These are phyloP conservation scores for Saussurea involucrata DNA, from an alignment of 129 eudicot genomes.

Conservation along the genomic window DNA sequence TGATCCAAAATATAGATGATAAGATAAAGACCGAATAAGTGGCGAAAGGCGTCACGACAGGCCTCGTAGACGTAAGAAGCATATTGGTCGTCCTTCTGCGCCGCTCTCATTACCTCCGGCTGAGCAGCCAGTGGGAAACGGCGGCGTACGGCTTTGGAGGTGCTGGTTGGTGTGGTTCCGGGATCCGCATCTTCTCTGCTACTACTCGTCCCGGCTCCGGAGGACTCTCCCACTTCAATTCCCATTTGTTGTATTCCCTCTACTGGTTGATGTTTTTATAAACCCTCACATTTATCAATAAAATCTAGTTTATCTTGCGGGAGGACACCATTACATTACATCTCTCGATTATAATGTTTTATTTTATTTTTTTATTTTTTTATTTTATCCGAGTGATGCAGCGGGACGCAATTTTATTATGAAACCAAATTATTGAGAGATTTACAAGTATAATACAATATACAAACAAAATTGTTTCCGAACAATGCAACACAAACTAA, in stretches of 20 bases:
- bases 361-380: too few species aligned
- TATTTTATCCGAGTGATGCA: too few species aligned
- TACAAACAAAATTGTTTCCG: too few species aligned
- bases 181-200: constrained; percentile 34
- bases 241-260: constrained; percentile 21
- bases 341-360: too few species aligned
- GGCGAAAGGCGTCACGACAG: constrained; percentile 98
- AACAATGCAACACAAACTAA: too few species aligned
- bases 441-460: too few species aligned
- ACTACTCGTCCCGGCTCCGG: constrained; percentile 27
- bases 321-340: too few species aligned
- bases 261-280: background rate
- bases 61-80: constrained; percentile 96
- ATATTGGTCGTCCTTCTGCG: constrained; percentile 95
- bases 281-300: constrained; percentile 6
- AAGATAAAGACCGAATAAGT: constrained; percentile 64
- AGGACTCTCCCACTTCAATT: constrained; percentile 42
- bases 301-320: background rate
- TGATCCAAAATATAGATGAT: constrained; percentile 12
- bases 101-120: constrained; percentile 98
- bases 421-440: too few species aligned
- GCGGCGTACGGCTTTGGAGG: constrained; percentile 33
- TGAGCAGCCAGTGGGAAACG: constrained; percentile 87
- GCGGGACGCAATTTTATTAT: too few species aligned
- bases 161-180: constrained; percentile 22